A percentile compares a stretch with the other conserved stretches of the same genome.
These are phyloP conservation scores for Candida anutae DNA, from an alignment of 1,139 yeast species.

Conservation along the genomic window DNA sequence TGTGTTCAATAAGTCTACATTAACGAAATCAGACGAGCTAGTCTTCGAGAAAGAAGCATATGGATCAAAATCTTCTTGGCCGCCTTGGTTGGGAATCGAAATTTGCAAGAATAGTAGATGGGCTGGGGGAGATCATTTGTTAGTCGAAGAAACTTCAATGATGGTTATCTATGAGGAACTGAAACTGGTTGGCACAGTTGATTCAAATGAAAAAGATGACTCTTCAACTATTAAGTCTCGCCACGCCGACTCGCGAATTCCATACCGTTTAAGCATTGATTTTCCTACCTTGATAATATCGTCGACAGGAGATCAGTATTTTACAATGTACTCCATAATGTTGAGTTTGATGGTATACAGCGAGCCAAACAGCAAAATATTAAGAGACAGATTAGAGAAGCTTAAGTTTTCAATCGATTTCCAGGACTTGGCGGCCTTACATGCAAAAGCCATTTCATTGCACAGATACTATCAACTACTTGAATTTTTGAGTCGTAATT, in stretches of 20 bases:
- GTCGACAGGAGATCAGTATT: slow-evolving; percentile 38
- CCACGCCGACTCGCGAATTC: slow-evolving; percentile 5
- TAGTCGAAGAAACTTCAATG: slow-evolving; percentile 32
- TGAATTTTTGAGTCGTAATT: slow-evolving; percentile 22
- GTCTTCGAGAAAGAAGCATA: slow-evolving; percentile 23
- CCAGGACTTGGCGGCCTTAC: slow-evolving; percentile 27
- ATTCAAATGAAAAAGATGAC: slow-evolving; percentile 4
- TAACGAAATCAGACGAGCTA: slow-evolving; percentile 10
- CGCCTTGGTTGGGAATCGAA: slow-evolving; percentile 42
- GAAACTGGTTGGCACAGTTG: slow-evolving; percentile 18
- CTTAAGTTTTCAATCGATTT: slow-evolving; percentile 37
- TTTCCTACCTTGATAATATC: slow-evolving; percentile 33
- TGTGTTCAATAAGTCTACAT: slow-evolving; percentile 24
- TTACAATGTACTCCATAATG: slow-evolving; percentile 29
- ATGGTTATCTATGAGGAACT: slow-evolving; percentile 28
- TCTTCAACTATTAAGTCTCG: slow-evolving; percentile 1
- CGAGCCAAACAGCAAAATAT: slow-evolving; percentile 34
- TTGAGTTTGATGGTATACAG: slow-evolving; percentile 29
- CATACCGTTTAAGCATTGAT: slow-evolving; percentile 24
- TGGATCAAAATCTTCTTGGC: slow-evolving; percentile 36
- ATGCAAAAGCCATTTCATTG: slow-evolving; percentile 18
- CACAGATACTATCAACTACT: slow-evolving; percentile 20
- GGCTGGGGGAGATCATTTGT: slow-evolving; percentile 29
- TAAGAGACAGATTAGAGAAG: slow-evolving; percentile 30
- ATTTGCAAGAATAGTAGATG: slow-evolving; percentile 29